Conservation (phyloP, 208 protist species). For the Wallacemonas rigidus region DNA sequence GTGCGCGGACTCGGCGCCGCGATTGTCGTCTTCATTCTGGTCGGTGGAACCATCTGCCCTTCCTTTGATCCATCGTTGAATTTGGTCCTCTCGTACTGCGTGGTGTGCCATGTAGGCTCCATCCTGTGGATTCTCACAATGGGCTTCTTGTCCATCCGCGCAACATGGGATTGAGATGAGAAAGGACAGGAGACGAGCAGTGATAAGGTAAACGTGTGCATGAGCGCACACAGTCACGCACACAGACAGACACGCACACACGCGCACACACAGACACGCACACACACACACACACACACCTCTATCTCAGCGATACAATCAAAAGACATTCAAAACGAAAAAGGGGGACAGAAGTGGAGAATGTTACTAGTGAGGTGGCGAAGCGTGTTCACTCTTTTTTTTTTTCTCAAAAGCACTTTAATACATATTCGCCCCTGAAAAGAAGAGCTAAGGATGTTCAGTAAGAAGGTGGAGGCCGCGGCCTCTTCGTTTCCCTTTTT, state of each 20-base stretch:
- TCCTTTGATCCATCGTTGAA: conserved; percentile 23
- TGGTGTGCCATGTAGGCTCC: not conserved
- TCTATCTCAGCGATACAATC: not conserved
- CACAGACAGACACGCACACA: not conserved
- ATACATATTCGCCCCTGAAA: too few species aligned
- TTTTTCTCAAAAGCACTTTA: too few species aligned
- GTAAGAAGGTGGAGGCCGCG: too few species aligned
- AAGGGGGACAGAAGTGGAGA: too few species aligned
- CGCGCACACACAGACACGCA: conserved; percentile 9
- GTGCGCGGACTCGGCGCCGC: conserved; percentile 44
- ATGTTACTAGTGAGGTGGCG: too few species aligned
- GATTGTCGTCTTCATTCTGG: conserved; percentile 36
- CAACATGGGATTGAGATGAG: not conserved
- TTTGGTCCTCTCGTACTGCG: not conserved
- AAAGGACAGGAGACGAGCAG: not conserved
- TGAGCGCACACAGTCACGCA: not conserved
- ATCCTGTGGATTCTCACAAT: not conserved
- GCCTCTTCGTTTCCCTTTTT: too few species aligned
- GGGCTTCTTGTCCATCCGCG: conserved; percentile 2
- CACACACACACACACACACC: conserved; percentile 11
- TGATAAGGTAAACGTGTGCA: not conserved
- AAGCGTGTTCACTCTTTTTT: too few species aligned
- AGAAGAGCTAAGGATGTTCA: too few species aligned
- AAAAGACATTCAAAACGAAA: not conserved
- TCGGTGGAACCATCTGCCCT: conserved; percentile 31